Percentiles rank a stretch among this genome's conserved stretches.
phyloP scores from a whole-genome alignment of 345 rosid species.

The Rhodamnia rubescens region DNA sequence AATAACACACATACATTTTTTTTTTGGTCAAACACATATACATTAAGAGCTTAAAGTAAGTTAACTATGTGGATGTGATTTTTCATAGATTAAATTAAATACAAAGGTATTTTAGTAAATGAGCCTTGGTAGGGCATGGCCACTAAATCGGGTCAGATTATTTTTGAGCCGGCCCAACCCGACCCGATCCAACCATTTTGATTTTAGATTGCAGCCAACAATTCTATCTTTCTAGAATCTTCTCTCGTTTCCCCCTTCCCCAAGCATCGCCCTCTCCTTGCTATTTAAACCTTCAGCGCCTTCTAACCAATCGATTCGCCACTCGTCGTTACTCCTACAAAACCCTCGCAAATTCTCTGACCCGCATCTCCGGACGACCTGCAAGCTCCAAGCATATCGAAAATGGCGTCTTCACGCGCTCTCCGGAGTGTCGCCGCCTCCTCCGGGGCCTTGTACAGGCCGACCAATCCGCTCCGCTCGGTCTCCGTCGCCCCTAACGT shows the following conservation, averaged over 20 bases:
- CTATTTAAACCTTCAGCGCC: not conserved
- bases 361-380: not conserved
- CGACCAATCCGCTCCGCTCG: no score
- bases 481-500: slow-evolving; percentile 1
- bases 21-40: no score
- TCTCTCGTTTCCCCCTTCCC: slow-evolving; percentile 1
- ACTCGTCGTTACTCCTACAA: not conserved
- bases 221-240: not conserved
- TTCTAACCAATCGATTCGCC: not conserved
- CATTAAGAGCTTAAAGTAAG: no score
- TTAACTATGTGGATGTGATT: no score
- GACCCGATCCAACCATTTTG: no score
- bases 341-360: not conserved
- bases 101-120: no score
- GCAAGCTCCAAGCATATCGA: not conserved
- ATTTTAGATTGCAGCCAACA: not conserved
- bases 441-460: not conserved
- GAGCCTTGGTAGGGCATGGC: no score
- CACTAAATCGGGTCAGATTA: no score
- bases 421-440: slow-evolving; percentile 17
- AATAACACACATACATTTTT: no score
- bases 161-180: no score
- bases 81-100: no score
- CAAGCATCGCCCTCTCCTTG: not conserved
- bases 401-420: slow-evolving; percentile 29